A percentile compares a stretch with the other conserved stretches of the same genome.
These are phyloP conservation scores for Barnettozyma vustinii DNA, from an alignment of 805 yeast species.

Conservation along the genomic window DNA sequence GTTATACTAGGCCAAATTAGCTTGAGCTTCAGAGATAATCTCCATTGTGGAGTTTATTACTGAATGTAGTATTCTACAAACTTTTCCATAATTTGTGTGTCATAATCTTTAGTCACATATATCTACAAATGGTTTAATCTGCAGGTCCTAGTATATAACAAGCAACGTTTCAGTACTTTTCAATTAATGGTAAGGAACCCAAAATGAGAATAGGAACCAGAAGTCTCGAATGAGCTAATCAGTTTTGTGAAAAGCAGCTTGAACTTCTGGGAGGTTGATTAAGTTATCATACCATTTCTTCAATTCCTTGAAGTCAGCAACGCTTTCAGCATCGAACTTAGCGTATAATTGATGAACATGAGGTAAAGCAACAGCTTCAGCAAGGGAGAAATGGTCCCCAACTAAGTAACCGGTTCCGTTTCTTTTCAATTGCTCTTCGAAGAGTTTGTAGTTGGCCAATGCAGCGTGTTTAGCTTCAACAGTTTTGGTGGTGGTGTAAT, in stretches of 20 bases:
- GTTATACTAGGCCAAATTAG: no score
- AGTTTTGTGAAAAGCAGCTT: slow-evolving; percentile 7
- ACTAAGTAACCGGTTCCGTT: slow-evolving; percentile 47
- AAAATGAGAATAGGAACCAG: not conserved
- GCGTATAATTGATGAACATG: slow-evolving; percentile 15
- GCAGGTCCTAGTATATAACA: no score
- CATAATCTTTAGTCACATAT: no score
- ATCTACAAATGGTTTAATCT: no score
- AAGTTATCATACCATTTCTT: slow-evolving; percentile 8
- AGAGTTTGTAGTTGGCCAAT: slow-evolving; percentile 42
- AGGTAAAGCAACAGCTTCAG: slow-evolving; percentile 47
- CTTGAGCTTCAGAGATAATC: no score
- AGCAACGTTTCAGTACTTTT: no score
- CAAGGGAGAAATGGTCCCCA: slow-evolving; percentile 53
- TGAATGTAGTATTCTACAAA: no score
- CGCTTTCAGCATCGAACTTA: slow-evolving; percentile 3
- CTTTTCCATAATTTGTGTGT: no score
- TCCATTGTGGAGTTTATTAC: no score
- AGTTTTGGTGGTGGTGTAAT: slow-evolving; percentile 35
- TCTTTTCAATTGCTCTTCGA: slow-evolving; percentile 42
- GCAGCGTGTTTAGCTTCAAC: slow-evolving; percentile 25
- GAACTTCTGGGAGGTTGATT: slow-evolving; percentile 7
- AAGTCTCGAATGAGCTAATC: slow-evolving; percentile 1
- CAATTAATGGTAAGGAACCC: no score
- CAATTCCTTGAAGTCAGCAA: slow-evolving; percentile 2